A percentile compares a stretch with the other conserved stretches of the same genome.
Evolutionary conservation across 106 monocot species (phyloP).

Genomic region (Acorus gramineus): DNA sequence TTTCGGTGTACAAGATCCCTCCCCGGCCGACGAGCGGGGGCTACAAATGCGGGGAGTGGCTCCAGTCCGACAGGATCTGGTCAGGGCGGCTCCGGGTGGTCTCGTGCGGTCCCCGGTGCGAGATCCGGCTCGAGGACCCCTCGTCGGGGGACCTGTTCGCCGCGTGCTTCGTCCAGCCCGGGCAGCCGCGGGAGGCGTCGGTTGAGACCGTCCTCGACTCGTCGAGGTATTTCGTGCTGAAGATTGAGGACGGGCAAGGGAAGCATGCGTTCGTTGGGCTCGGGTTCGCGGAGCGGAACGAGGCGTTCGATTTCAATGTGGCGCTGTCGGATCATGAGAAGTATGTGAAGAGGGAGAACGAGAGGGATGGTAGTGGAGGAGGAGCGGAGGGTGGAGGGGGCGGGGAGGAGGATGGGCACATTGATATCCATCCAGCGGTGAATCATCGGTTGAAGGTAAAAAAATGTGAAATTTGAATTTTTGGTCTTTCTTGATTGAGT

Average conservation of each 20-base stretch:
- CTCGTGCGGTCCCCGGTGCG: conserved; percentile 74
- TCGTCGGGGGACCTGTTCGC: conserved; percentile 88
- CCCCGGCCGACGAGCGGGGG: conserved; percentile 79
- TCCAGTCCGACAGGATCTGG: conserved; percentile 98
- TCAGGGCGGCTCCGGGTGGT: conserved; percentile 93
- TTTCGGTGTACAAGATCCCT: conserved; percentile 94
- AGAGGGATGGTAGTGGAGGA: conserved; percentile 23
- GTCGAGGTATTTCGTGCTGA: conserved; percentile 83
- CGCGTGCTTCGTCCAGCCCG: conserved; percentile 69
- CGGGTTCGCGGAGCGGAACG: conserved; percentile 81
- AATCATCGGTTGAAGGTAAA: conserved; percentile 70
- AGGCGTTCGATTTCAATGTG: conserved; percentile 97
- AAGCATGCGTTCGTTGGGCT: conserved; percentile 91
- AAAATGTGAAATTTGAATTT: no score
- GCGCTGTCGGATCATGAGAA: conserved; percentile 95
- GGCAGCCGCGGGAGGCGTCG: conserved; percentile 45
- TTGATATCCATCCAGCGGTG: conserved; percentile 67
- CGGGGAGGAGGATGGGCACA: conserved; percentile 15
- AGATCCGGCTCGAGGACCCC: conserved; percentile 95
- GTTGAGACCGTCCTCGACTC: conserved; percentile 94
- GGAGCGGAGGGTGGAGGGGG: conserved; percentile 8
- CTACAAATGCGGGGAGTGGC: conserved; percentile 97
- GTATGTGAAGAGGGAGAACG: conserved; percentile 70
- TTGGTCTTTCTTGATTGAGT: no score
- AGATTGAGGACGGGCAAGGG: conserved; percentile 85